Evolutionary conservation across 495 filamentous ascomycete genomes (phyloP).

Genomic region (Tricharina praecox): DNA sequence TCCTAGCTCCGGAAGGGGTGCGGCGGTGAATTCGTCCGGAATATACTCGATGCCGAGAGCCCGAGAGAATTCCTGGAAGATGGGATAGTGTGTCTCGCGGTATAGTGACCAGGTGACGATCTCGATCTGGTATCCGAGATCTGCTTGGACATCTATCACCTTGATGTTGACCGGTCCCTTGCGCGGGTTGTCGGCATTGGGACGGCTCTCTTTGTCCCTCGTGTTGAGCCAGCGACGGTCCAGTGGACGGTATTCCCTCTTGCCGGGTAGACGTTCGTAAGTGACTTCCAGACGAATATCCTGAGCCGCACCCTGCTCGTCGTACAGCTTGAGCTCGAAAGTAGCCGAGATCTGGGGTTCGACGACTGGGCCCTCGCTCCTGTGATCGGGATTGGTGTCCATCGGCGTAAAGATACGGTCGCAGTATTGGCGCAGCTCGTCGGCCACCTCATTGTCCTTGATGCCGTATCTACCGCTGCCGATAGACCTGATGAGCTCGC

Average conservation of each 20-base stretch:
- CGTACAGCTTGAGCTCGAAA: constrained; percentile 13
- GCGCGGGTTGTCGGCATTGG: neutral
- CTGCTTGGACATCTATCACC: constrained; percentile 21
- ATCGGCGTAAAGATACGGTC: constrained; percentile 17
- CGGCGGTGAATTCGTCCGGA: constrained; percentile 15
- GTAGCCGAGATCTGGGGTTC: constrained; percentile 17
- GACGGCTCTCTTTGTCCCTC: neutral
- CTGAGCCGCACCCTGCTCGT: constrained; percentile 9
- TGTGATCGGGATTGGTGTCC: constrained; percentile 9
- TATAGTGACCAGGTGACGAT: constrained; percentile 12
- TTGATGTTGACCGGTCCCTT: constrained; percentile 20
- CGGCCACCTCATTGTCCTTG: constrained; percentile 14
- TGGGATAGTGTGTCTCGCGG: constrained; percentile 16
- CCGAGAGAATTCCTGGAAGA: constrained; percentile 20
- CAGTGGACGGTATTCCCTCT: neutral
- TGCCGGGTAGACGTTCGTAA: constrained; percentile 19
- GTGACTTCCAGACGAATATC: constrained; percentile 20
- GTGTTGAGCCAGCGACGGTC: neutral
- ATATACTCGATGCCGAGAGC: constrained; percentile 21
- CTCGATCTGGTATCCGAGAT: constrained; percentile 25
- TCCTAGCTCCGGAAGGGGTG: constrained; percentile 8
- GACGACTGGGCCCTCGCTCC: neutral
- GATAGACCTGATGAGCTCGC: constrained; percentile 16
- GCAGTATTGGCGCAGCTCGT: constrained; percentile 19
- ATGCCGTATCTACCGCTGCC: constrained; percentile 8